Conservation (phyloP, 345 rosid genomes). For the Physaria fendleri region DNA sequence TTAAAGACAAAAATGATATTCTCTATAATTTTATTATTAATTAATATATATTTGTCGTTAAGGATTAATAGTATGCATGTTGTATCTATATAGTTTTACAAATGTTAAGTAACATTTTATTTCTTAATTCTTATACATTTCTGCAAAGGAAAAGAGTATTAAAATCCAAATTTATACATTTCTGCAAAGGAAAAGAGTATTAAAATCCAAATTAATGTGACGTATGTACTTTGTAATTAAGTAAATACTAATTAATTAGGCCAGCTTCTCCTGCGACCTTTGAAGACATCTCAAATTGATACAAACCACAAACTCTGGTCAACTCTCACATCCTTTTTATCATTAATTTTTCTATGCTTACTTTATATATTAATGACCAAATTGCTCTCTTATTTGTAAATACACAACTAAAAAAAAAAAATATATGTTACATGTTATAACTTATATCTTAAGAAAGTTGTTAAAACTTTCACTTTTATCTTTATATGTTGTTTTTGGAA, state of each 20-base stretch:
- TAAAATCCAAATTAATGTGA: neutral
- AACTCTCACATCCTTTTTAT: too few species aligned
- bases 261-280: slow-evolving; percentile 23
- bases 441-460: too few species aligned
- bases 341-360: neutral
- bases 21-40: too few species aligned
- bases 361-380: neutral
- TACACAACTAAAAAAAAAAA: too few species aligned
- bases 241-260: neutral
- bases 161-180: neutral
- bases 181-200: neutral
- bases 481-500: neutral
- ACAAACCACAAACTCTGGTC: slow-evolving; percentile 20
- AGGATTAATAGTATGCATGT: neutral
- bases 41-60: too few species aligned
- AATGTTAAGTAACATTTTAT: too few species aligned
- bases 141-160: neutral
- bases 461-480: too few species aligned
- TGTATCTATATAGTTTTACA: neutral
- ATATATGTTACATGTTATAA: neutral
- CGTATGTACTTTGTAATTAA: slow-evolving; percentile 10
- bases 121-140: neutral
- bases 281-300: slow-evolving; percentile 26
- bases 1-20: too few species aligned
- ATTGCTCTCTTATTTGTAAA: neutral